Evolutionary conservation across 2,329 filamentous ascomycete species (phyloP), one percentile per base, ranked within the genome.

Genomic region (Clarireedia monteithiana): DNA sequence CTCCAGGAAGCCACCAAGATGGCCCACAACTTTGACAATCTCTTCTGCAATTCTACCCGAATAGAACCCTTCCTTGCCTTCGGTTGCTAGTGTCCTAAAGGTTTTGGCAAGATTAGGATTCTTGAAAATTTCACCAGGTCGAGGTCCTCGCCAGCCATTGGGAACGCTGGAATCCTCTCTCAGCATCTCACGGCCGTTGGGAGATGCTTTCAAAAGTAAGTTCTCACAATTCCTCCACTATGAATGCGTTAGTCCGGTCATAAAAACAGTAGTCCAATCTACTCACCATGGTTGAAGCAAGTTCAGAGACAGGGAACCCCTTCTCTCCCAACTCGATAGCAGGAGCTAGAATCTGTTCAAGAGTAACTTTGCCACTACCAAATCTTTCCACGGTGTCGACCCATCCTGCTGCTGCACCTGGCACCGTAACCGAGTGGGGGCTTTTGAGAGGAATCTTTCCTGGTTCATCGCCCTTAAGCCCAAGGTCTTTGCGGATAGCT

Each of bases 31-130:
- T 65, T 88, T 86, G 51, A 96, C 80, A 15, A 97, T 76, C 61
- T 85, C 86, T 66, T 94, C 81, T 3, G 89, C 94, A 51, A 97
- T 83, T 39, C 84, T 78, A 0, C 94, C 94, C 24, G 84, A 80
- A 70, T 99, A 99, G 75, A 96, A 99, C 0, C 92, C 94, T 63
- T 84, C 83, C 72, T 95, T 96, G 20, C 91, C 91, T 57, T 95
- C 78, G 34, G 83, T 77, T 0, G 85, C 92, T 5, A 99, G 76
- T 0, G 85, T 74, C 55, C 87, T 81, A 73, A 96, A 96, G 0
- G 92, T 96, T 47, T 80, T 78, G 0, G 88, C 91, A 7, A 97
- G 77, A 0, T 82, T 84, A 1, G 88, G 88, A 61, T 95, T 95
- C 73, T 84, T 89, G 79, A 97, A 87, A 60, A 97, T 83, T 67